Base-by-base conservation (phyloP, 768 basidiomycete species). In the Rhizopogon rudus region DNA sequence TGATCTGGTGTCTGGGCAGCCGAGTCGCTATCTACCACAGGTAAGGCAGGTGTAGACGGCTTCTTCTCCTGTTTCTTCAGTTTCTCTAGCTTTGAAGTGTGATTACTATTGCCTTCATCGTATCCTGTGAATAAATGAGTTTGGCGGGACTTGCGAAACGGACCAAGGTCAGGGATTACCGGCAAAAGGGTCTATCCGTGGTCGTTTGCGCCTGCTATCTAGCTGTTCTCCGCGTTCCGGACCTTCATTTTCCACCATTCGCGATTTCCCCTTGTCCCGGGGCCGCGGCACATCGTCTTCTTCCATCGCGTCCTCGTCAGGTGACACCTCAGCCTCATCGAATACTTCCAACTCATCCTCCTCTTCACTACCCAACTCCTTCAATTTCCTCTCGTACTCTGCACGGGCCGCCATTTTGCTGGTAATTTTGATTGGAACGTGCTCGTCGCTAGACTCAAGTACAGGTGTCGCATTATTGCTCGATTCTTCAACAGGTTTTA, bases 331-430 rank as follows among this genome's bases (percentile, higher is more conserved):
- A 44, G 35, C 43, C 46, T 69, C 73, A 40, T 69, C 70, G 40
- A 77, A 69, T 4, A 79, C 64, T 50, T 70, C 61, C 20, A 77
- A 57, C 10, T 68, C 74, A 4, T 72, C 75, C 9, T 75, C 77
- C 50, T 78, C 80, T 46, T 76, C 77, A 37, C 68, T 64, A 6
- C 57, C 71, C 16, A 66, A 49, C 54, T 80, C 80, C 42, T 75
- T 74, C 39, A 88, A 60, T 51, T 81, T 72, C 60, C 75, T 74
- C 63, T 87, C 79, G 61, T 88, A 87, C 57, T 82, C 74, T 48
- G 79, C 82, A 2, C 88, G 79, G 54, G 81, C 84, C n/a, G 74
- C 61, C 86, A 90, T 91, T 69, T 91, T 91, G 60, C 72, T 75
- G 3, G 89, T 91, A 13, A 86, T 66, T 64, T 82, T 84, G 20